A percentile compares a stretch with the other conserved stretches of the same genome.
phyloP scores from a whole-genome alignment of 805 yeast species.

The Cyberlindnera sargentensis region DNA sequence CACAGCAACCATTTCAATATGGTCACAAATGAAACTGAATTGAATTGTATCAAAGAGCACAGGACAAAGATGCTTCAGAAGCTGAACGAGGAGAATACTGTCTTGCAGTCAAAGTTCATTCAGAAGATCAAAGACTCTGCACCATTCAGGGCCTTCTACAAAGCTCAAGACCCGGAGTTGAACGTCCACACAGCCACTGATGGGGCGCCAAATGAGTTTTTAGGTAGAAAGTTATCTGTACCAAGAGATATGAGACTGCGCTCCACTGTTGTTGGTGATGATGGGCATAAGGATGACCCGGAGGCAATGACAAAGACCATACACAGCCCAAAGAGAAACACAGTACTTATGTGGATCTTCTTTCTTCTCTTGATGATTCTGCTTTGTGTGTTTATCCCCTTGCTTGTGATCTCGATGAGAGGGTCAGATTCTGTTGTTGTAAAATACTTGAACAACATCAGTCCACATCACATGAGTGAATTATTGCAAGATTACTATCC shows the following conservation, averaged over 20 bases:
- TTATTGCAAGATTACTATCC: conserved; percentile 13
- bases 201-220: neutral
- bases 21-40: conserved; percentile 8
- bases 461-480: conserved; percentile 18
- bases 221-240: conserved; percentile 2
- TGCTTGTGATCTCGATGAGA: conserved; percentile 22
- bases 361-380: conserved; percentile 12
- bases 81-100: neutral
- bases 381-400: conserved; percentile 15
- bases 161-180: conserved; percentile 12
- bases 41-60: conserved; percentile 7
- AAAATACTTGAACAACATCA: conserved; percentile 25
- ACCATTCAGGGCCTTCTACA: conserved; percentile 10
- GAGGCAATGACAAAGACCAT: neutral
- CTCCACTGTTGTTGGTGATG: neutral
- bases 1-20: conserved; percentile 2
- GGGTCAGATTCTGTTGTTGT: conserved; percentile 27
- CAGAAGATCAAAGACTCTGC: neutral
- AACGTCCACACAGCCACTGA: conserved; percentile 3
- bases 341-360: conserved; percentile 16
- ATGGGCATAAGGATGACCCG: neutral
- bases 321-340: conserved; percentile 2
- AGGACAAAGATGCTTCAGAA: conserved; percentile 2
- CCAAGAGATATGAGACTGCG: too few relatives aligned
- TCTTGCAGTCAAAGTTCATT: neutral